Evolutionary conservation across 2,329 filamentous ascomycete species (phyloP), one percentile per base, ranked within the genome.

Genomic region (Phaeosphaeria sp.): DNA sequence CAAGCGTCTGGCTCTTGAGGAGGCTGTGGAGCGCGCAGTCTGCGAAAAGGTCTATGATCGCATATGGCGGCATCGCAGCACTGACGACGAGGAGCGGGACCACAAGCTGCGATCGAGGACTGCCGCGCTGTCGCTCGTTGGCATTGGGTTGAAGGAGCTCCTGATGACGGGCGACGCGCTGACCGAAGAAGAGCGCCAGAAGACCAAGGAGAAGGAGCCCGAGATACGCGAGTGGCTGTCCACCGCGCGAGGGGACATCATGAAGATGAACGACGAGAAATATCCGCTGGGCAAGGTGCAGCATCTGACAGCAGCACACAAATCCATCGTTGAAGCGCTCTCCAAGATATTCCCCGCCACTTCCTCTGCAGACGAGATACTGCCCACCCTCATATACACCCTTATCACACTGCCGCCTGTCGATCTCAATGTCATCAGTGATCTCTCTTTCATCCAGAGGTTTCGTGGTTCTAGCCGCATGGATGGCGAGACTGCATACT

Each of bases 321-420:
- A 96, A 80, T 90, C 89, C 63, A 98, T 99, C 62, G 95, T 99
- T 49, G 94, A 98, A 75, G 93, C 93, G 4, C 75, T 90, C 18
- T 88, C 86, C 17, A 84, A 86, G 53, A 79, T 89, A 20, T 84
- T 89, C 53, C 86, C 87, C 8, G 86, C 93, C 0, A 86, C 86
- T 0, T 97, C 95, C 0, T 98, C 95, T 1, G 95, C 95, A 2
- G 95, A 99, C 73, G 95, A 98, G 78, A 96, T 99, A 53, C 88
- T 99, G 75, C 95, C 95, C 0, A 97, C 96, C 77, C 84, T 99
- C 61, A 99, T 99, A 60, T 99, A 96, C 79, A 92, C 93, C 0
- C 85, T 99, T 59, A 96, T 99, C 73, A 97, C 93, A 2, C 89
- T 93, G 45, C 90, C 92, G 0, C 91, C 93, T 0, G 91, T 95